These are phyloP conservation scores for Prunus yedoensis DNA, from an alignment of 331 rosid species.

Conservation along the genomic window DNA sequence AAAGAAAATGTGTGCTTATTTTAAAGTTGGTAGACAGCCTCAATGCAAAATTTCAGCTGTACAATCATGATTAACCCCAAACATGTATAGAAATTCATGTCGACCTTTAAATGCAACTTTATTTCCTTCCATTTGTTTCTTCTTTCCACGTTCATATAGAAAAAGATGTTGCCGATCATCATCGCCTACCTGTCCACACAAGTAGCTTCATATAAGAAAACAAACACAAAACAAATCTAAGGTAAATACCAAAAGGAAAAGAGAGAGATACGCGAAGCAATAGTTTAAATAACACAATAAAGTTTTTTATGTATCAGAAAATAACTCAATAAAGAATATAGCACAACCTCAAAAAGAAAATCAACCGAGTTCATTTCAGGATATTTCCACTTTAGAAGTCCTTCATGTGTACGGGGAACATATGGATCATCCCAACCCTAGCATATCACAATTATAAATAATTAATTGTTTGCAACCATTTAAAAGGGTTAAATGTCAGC, in stretches of 20 bases:
- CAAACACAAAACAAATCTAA: constrained; percentile 22
- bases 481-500: not conserved
- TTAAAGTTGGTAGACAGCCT: not conserved
- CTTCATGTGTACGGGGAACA: constrained; percentile 92
- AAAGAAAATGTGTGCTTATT: not conserved
- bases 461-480: constrained; percentile 9
- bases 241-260: constrained; percentile 8
- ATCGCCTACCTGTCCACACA: constrained; percentile 57
- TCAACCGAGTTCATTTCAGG: constrained; percentile 82
- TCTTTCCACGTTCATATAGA: constrained; percentile 83
- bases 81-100: constrained; percentile 4
- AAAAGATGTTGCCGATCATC: constrained; percentile 56
- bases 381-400: constrained; percentile 93
- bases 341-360: constrained; percentile 82
- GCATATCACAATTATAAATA: constrained; percentile 17
- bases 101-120: constrained; percentile 73
- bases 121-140: constrained; percentile 78
- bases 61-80: not conserved
- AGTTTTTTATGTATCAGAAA: not conserved
- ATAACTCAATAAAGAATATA: constrained; percentile 9
- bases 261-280: constrained; percentile 11
- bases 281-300: constrained; percentile 14
- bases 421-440: constrained; percentile 99
- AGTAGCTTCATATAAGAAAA: constrained; percentile 29
- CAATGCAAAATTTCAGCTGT: not conserved